phyloP scores from a whole-genome alignment of 1,139 yeast genomes.

The Hansenula sp. region DNA sequence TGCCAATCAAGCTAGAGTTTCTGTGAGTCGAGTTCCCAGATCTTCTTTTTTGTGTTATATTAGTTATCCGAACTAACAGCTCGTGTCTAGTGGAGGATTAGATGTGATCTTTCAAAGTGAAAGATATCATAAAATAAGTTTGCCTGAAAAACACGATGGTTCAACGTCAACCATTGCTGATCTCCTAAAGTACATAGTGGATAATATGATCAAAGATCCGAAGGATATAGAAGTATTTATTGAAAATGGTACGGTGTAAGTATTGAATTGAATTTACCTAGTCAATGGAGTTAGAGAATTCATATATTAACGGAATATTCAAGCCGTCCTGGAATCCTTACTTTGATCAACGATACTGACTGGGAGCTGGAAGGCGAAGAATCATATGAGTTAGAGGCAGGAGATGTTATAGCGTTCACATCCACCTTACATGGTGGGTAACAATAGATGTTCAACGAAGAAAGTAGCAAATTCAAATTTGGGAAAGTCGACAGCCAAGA shows the following conservation, averaged over 20 bases:
- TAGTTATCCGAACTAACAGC: no score
- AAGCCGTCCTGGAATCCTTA: constrained; percentile 88
- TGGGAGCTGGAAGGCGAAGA: constrained; percentile 96
- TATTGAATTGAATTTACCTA: no score
- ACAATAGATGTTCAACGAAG: constrained; percentile 11
- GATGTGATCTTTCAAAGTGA: constrained; percentile 16
- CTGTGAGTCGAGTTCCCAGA: no score
- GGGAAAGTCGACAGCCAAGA: constrained; percentile 59
- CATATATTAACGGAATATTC: not conserved
- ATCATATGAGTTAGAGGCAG: constrained; percentile 66
- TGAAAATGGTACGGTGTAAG: constrained; percentile 58
- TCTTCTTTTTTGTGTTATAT: no score
- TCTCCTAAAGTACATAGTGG: constrained; percentile 52
- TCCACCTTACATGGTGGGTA: constrained; percentile 95
- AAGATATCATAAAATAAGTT: constrained; percentile 10
- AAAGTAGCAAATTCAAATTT: no score
- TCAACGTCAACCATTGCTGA: constrained; percentile 7
- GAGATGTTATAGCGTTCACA: constrained; percentile 82
- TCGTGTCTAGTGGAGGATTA: constrained; percentile 14
- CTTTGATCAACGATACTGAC: constrained; percentile 89
- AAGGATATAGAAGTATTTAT: constrained; percentile 72
- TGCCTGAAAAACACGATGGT: constrained; percentile 7
- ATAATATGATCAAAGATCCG: constrained; percentile 53
- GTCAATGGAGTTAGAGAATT: not conserved
- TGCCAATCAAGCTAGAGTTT: constrained; percentile 11